A percentile compares a stretch with the other conserved stretches of the same genome.
These are phyloP conservation scores for Fusarium secorum DNA, from an alignment of 2,329 filamentous ascomycete genomes.

Conservation along the genomic window DNA sequence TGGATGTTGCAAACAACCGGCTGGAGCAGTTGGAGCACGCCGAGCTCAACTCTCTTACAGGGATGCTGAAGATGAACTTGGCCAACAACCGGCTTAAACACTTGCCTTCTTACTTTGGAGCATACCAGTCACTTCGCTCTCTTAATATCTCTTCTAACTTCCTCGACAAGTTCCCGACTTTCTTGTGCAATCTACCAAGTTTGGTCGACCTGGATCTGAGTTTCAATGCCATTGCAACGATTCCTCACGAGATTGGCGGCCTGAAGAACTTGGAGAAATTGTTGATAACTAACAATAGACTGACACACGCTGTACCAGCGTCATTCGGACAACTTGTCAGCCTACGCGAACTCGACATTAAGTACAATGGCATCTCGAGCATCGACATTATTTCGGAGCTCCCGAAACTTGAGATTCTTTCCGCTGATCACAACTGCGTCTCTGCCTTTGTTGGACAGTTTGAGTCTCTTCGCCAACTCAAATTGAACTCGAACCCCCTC, in stretches of 20 bases:
- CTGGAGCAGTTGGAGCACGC: constrained; percentile 87
- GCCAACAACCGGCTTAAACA: constrained; percentile 89
- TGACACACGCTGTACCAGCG: constrained; percentile 77
- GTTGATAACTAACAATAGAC: constrained; percentile 93
- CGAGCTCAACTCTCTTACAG: constrained; percentile 76
- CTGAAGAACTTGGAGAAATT: constrained; percentile 84
- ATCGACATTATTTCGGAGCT: constrained; percentile 88
- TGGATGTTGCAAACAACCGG: constrained; percentile 95
- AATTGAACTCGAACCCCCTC: constrained; percentile 93
- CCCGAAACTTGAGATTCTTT: constrained; percentile 85
- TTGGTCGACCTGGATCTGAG: constrained; percentile 94
- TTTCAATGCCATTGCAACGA: constrained; percentile 85
- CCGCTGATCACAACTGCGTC: constrained; percentile 91
- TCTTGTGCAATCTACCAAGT: constrained; percentile 81
- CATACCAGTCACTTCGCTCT: constrained; percentile 79
- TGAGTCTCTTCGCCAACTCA: constrained; percentile 80
- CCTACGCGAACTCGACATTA: constrained; percentile 89
- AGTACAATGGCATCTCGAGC: constrained; percentile 88
- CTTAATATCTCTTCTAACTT: constrained; percentile 95
- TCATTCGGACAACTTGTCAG: constrained; percentile 77
- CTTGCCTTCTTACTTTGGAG: constrained; percentile 82
- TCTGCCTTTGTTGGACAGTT: constrained; percentile 93
- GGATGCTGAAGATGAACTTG: constrained; percentile 86
- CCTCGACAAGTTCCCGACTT: constrained; percentile 82
- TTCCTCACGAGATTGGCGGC: constrained; percentile 81